Percentiles rank a stretch among this genome's conserved stretches.
These are phyloP conservation scores for Chalciporus chontae DNA, from an alignment of 768 basidiomycete species.

Conservation along the genomic window DNA sequence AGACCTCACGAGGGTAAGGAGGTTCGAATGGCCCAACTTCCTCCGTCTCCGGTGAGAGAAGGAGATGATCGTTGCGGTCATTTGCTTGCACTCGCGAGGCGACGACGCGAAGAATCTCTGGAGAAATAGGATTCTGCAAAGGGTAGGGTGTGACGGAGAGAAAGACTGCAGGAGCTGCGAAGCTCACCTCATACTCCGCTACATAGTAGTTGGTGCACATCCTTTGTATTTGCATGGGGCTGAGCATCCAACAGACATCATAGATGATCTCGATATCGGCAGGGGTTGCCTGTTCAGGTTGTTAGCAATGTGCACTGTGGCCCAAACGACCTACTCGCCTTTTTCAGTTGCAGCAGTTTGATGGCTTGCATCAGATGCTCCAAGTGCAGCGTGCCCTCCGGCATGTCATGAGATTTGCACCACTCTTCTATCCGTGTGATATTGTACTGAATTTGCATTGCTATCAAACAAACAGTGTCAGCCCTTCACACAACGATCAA, in stretches of 20 bases:
- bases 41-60: conserved; percentile 94
- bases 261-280: conserved; percentile 99
- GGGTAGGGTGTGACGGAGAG: conserved; percentile 1
- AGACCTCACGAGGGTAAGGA: conserved; percentile 91
- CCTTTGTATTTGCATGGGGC: conserved; percentile 98
- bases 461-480: conserved; percentile 38
- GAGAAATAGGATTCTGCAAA: conserved; percentile 87
- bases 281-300: conserved; percentile 64
- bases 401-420: conserved; percentile 99
- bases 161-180: conserved; percentile 10
- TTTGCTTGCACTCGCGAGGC: conserved; percentile 94
- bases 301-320: conserved; percentile 7
- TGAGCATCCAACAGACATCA: conserved; percentile 99
- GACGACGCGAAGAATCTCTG: conserved; percentile 95
- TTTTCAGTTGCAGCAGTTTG: conserved; percentile 95
- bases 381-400: conserved; percentile 93
- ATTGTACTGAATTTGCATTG: conserved; percentile 99
- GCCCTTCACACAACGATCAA: not conserved
- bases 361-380: conserved; percentile 99
- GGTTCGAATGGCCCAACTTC: conserved; percentile 96
- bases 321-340: conserved; percentile 47
- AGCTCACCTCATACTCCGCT: conserved; percentile 90
- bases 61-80: conserved; percentile 94
- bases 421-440: conserved; percentile 97
- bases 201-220: conserved; percentile 99